Conservation (phyloP, 2,329 filamentous ascomycete species). For the Clonostachys rhizophaga region DNA sequence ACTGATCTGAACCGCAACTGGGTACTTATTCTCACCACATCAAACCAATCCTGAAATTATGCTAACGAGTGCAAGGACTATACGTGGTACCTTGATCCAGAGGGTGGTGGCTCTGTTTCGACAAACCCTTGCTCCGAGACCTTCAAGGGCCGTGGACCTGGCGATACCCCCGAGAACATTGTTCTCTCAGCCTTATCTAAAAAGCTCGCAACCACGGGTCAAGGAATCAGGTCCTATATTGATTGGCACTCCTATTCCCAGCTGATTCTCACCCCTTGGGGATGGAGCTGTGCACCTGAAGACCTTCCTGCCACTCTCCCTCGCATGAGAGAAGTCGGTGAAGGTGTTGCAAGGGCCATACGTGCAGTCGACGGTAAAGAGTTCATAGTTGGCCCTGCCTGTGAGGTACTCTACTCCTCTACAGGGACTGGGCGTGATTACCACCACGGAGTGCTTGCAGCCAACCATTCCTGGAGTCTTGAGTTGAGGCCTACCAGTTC, state of each 20-base stretch:
- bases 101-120: slow-evolving; percentile 27
- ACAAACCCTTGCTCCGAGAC: slow-evolving; percentile 38
- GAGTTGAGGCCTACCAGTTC: slow-evolving; percentile 9
- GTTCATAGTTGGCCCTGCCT: slow-evolving; percentile 10
- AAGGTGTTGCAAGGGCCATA: slow-evolving; percentile 36
- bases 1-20: slow-evolving; percentile 51
- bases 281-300: slow-evolving; percentile 40
- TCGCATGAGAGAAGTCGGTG: slow-evolving; percentile 13
- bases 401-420: slow-evolving; percentile 12
- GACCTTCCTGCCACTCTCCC: slow-evolving; percentile 12
- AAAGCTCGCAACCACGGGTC: slow-evolving; percentile 26
- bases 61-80: not conserved
- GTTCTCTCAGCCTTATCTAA: slow-evolving; percentile 40
- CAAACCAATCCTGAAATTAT: not conserved
- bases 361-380: slow-evolving; percentile 3
- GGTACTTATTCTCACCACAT: slow-evolving; percentile 11
- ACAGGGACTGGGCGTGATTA: slow-evolving; percentile 11
- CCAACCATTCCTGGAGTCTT: slow-evolving; percentile 13
- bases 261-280: slow-evolving; percentile 48
- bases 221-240: slow-evolving; percentile 50
- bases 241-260: slow-evolving; percentile 57
- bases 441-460: slow-evolving; percentile 10
- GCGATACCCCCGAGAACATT: slow-evolving; percentile 41
- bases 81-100: slow-evolving; percentile 25
- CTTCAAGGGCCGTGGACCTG: slow-evolving; percentile 31